Evolutionary conservation across 192 early-diverging fungal species (phyloP), one percentile per base, ranked within the genome.

Genomic region (Thoreauomyces humboldtii): DNA sequence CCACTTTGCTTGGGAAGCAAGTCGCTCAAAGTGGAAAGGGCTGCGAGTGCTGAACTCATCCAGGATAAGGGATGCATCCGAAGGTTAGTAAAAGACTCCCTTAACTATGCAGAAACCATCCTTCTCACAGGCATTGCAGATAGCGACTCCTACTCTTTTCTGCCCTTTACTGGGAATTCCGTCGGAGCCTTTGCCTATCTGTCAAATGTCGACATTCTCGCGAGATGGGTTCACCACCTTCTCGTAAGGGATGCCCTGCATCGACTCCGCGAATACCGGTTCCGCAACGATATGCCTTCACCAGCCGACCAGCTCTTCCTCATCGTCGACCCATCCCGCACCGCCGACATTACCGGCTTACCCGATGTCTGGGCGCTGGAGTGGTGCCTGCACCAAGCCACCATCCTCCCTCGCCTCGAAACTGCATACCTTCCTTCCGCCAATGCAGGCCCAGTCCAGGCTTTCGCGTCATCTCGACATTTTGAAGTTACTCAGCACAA

Each of bases 161-260:
- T 63, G 44, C 47, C 34, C 17, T 52, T 63, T 7, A 15, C 24
- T 22, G 46, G n/a, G 15, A 12, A n/a, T 0, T 28, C 46, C 15
- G 0, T 34, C 11, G 25, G 31, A 4, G 61, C 50, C 47, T 51
- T 63, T 52, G 45, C 61, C 14, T 24, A 22, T 15, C 22, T 63
- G 19, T 63, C 42, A 5, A 36, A 44, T 12, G 29, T 36, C 5
- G 50, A 63, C 21, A 12, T 63, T 4, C 31, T 63, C n/a, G 47
- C 7, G 25, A 22, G 61, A 3, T 63, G 61, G 61, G 61, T 63
- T 15, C n/a, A 15, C 9, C 61, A 63, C 25, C 27, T 63, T 15
- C 48, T 63, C 7, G 6, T 37, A 2, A 27, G 47, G 17, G 33
- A 48, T 21, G n/a, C 17, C 34, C 33, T 57, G n/a, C 19, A 14